Base-by-base conservation (phyloP, 1,139 yeast species). In the Suhomyces bokatorum region DNA sequence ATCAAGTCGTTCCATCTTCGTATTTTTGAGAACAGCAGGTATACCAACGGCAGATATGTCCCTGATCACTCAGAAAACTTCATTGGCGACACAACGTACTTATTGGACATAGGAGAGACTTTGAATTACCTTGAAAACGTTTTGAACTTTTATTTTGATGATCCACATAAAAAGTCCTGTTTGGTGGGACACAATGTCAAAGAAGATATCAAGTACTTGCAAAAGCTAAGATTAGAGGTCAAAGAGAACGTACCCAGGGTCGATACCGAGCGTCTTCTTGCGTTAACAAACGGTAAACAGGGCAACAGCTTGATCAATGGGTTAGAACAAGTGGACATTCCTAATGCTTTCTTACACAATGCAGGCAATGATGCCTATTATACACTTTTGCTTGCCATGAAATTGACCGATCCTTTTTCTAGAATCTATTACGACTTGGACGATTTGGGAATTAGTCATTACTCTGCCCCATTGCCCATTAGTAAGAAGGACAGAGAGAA, bases 351-450 rank as follows among this genome's bases (percentile, higher is more conserved):
- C 49, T 64, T 86, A 39, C 95, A 87, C 58, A 87, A 87, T 58
- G 95, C 91, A 2, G 91, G 87, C n/a, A 87, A 87, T 57, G 96
- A 87, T 60, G 83, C 95, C 2, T 83, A 83, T 56, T 84, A 77
- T 54, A 86, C 95, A 0, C 60, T 86, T 39, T 50, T 78, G 26
- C 64, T 82, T 29, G 75, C 81, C 24, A 54, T 83, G 58, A 70
- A 73, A 41, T 58, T 83, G 45, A 66, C 79, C 33, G 88, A 84
- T 56, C 85, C 87, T 0, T 63, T 63, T 20, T 67, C 68, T 15
- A 65, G 88, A 49, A 52, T 35, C n/a, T 43, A 50, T 11, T 57
- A 51, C 37, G 49, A 52, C 1, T 52, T 70, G 44, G 76, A 71
- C 22, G 29, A 22, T 17, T 14, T 37, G 30, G 22, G 9, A 6